Evolutionary conservation across 306 rosid species (phyloP), one percentile per base, ranked within the genome.

Genomic region (Vachellia pachyceras): DNA sequence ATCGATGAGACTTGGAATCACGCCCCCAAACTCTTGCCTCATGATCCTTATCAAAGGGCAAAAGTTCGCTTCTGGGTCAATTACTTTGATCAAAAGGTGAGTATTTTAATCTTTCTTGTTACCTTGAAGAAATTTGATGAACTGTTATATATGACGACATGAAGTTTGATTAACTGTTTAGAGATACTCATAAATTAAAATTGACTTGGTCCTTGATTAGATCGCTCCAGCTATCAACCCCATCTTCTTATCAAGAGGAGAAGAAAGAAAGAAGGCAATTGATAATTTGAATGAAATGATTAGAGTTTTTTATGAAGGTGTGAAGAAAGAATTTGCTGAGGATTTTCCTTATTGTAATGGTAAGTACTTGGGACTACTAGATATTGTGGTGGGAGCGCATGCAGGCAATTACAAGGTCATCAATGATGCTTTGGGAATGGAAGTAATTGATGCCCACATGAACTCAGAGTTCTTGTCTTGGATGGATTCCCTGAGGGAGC

Each of bases 1-100:
- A 73, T 86, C 3, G n/a, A 89, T 37, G 91, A 87, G 91, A 87
- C 39, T 9, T 84, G 92, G 91, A 70, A 58, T 13, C 25, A 80
- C 6, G 12, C 22, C 10, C 10, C 91, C 87, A 35, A 83, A 67
- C 44, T 90, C 6, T 40, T 90, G 39, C 86, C 87, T 0, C 77
- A 80, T 2, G 85, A 82, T 71, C 90, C 89, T 39, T 80, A 82
- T 42, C 58, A 71, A 13, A 82, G 85, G 55, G 84, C 87, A 63
- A 82, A 80, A 73, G 3, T 82, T 35, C 88, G 87, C 7, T 86
- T 88, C n/a, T 90, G 89, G 90, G 77, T 65, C 4, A 74, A 64
- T 23, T 86, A 42, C 68, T 77, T 3, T 37, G 82, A 86, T 75
- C 79, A 76, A 3, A 77, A 81, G 72, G 86, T 85, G 22, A 49